A percentile compares a stretch with the other conserved stretches of the same genome.
Conservation (phyloP, 805 yeast species). For the Hanseniaspora jakobsenii region DNA sequence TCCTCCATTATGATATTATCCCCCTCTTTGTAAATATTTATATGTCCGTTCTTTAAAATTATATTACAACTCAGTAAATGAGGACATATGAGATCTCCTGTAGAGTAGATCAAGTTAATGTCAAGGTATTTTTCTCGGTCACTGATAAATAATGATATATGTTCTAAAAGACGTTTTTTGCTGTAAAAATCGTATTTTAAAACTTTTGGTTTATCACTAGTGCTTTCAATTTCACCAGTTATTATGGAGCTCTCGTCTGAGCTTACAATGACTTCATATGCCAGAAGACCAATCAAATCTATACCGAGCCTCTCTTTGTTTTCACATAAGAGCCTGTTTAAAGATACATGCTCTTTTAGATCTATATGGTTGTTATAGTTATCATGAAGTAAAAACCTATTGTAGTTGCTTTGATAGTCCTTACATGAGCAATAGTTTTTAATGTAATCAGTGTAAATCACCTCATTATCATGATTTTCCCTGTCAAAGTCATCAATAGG, state of each 20-base stretch:
- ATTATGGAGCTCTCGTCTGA: no score
- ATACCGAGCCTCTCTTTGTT: slow-evolving; percentile 6
- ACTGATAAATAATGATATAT: neutral
- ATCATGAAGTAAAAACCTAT: slow-evolving; percentile 1
- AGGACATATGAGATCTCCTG: slow-evolving; percentile 24
- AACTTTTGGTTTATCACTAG: no score
- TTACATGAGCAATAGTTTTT: slow-evolving; percentile 29
- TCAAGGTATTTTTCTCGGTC: neutral
- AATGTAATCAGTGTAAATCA: slow-evolving; percentile 23
- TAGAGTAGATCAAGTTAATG: slow-evolving; percentile 1
- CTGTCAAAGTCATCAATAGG: slow-evolving; percentile 16
- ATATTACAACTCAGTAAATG: slow-evolving; percentile 25
- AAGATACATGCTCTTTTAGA: slow-evolving; percentile 4
- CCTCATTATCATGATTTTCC: slow-evolving; percentile 16
- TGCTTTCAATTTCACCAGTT: no score
- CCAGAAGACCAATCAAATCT: slow-evolving; percentile 8
- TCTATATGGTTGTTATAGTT: slow-evolving; percentile 7
- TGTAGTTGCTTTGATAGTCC: slow-evolving; percentile 19
- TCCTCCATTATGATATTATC: neutral
- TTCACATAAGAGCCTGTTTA: neutral
- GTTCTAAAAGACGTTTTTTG: neutral
- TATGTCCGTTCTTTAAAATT: slow-evolving; percentile 9
- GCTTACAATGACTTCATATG: neutral
- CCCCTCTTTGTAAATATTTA: slow-evolving; percentile 1
- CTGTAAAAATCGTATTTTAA: neutral